These are phyloP conservation scores for Exophiala calicioides DNA, from an alignment of 2,329 filamentous ascomycete species.

Conservation along the genomic window DNA sequence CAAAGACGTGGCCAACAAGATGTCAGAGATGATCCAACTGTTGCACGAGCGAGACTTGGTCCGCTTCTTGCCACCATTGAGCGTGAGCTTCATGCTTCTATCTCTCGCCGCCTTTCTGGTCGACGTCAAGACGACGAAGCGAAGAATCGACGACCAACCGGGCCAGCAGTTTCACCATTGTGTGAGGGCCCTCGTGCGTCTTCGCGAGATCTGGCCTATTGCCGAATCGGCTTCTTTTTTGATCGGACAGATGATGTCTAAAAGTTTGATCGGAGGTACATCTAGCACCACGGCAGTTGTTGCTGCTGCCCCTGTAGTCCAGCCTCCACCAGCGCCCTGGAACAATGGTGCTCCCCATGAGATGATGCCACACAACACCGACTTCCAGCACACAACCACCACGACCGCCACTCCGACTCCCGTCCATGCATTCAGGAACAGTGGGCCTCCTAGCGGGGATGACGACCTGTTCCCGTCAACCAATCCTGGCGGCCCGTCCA, in stretches of 20 bases:
- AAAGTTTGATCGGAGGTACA: conserved; percentile 15
- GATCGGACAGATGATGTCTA: conserved; percentile 27
- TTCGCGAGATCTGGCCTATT: conserved; percentile 27
- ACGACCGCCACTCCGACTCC: too few relatives aligned
- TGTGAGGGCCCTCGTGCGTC: conserved; percentile 17
- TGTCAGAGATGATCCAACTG: conserved; percentile 19
- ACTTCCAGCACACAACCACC: too few relatives aligned
- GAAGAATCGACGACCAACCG: conserved; percentile 10
- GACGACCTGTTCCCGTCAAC: too few relatives aligned
- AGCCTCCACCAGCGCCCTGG: conserved; percentile 14
- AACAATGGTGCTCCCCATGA: conserved; percentile 6
- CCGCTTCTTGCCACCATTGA: conserved; percentile 20
- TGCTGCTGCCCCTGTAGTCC: conserved; percentile 13
- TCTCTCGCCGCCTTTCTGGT: conserved; percentile 24
- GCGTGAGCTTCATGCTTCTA: conserved; percentile 25
- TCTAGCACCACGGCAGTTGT: too few relatives aligned
- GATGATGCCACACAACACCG: too few relatives aligned
- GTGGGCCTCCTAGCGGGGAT: too few relatives aligned
- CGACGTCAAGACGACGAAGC: conserved; percentile 21
- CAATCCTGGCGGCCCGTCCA: too few relatives aligned
- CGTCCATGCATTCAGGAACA: too few relatives aligned
- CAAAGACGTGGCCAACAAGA: conserved; percentile 19
- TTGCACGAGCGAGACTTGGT: conserved; percentile 22
- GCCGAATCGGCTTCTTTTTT: conserved; percentile 24
- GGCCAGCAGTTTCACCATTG: conserved; percentile 23